Evolutionary conservation across 2,329 filamentous ascomycete genomes (phyloP).

Genomic region (Colletotrichum salicis): DNA sequence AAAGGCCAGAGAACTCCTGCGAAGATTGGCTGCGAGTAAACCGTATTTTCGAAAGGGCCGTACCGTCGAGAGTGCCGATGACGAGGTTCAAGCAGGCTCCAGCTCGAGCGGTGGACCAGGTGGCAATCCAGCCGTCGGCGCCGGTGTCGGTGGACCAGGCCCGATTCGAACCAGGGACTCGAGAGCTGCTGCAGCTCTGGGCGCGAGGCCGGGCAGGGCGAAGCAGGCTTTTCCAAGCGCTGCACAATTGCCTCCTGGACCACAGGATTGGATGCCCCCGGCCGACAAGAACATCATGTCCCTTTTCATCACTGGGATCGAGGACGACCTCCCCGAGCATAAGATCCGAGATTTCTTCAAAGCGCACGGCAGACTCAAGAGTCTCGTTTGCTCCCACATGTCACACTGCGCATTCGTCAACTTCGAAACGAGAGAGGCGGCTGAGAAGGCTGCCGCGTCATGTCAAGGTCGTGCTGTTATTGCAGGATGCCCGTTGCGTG

Average conservation of each 20-base stretch:
- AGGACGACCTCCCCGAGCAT: slow-evolving; percentile 94
- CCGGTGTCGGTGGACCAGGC: slow-evolving; percentile 72
- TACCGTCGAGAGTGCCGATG: slow-evolving; percentile 69
- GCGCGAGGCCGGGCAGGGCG: slow-evolving; percentile 61
- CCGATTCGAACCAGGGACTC: slow-evolving; percentile 82
- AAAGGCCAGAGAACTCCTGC: slow-evolving; percentile 88
- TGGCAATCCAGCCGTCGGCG: slow-evolving; percentile 62
- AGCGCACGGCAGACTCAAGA: slow-evolving; percentile 88
- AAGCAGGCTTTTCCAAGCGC: slow-evolving; percentile 73
- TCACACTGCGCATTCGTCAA: slow-evolving; percentile 98
- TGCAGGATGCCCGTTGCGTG: slow-evolving; percentile 86
- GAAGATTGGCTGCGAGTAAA: slow-evolving; percentile 88
- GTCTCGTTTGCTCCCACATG: slow-evolving; percentile 94
- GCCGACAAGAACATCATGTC: slow-evolving; percentile 88
- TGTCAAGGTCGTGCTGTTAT: slow-evolving; percentile 91
- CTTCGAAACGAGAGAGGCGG: slow-evolving; percentile 84
- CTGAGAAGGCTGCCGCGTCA: slow-evolving; percentile 85
- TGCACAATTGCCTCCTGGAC: slow-evolving; percentile 80
- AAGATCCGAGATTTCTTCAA: slow-evolving; percentile 92
- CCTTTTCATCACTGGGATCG: slow-evolving; percentile 92
- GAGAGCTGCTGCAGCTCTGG: slow-evolving; percentile 60
- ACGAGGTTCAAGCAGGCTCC: slow-evolving; percentile 40
- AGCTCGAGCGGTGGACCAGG: slow-evolving; percentile 42
- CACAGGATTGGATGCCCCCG: slow-evolving; percentile 87
- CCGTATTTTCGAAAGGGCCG: slow-evolving; percentile 94